Conservation (phyloP, 2,329 filamentous ascomycete species). For the Fusarium udum region DNA sequence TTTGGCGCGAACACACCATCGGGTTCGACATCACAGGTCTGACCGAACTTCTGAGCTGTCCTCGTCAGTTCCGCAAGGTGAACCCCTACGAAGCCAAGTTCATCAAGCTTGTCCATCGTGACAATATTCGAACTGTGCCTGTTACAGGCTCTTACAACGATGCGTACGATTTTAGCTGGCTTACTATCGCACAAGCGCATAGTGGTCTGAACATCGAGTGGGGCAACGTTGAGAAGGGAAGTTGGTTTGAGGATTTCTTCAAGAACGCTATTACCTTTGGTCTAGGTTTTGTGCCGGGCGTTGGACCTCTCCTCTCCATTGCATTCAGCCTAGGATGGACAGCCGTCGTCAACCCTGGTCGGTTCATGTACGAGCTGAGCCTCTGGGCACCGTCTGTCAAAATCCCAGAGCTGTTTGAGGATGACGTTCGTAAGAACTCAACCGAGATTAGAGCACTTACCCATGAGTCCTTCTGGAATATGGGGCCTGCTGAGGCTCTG, state of each 20-base stretch:
- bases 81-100: background rate
- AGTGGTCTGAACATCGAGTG: background rate
- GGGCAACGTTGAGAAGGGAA: background rate
- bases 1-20: background rate
- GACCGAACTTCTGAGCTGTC: background rate
- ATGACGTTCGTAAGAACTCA: background rate
- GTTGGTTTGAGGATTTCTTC: background rate
- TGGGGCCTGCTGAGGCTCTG: background rate
- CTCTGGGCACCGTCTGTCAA: background rate
- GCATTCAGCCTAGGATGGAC: background rate
- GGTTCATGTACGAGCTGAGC: background rate
- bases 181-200: background rate
- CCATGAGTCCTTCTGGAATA: rapidly evolving
- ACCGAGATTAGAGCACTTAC: background rate
- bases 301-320: background rate
- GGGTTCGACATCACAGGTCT: background rate
- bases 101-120: background rate
- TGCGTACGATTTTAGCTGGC: background rate
- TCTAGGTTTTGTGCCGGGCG: rapidly evolving
- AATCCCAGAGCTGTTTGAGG: background rate
- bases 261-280: background rate
- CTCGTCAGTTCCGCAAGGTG: background rate
- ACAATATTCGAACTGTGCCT: background rate
- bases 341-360: background rate
- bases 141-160: background rate